Evolutionary conservation across 768 basidiomycete species (phyloP).

Genomic region (Panellus pusillus): DNA sequence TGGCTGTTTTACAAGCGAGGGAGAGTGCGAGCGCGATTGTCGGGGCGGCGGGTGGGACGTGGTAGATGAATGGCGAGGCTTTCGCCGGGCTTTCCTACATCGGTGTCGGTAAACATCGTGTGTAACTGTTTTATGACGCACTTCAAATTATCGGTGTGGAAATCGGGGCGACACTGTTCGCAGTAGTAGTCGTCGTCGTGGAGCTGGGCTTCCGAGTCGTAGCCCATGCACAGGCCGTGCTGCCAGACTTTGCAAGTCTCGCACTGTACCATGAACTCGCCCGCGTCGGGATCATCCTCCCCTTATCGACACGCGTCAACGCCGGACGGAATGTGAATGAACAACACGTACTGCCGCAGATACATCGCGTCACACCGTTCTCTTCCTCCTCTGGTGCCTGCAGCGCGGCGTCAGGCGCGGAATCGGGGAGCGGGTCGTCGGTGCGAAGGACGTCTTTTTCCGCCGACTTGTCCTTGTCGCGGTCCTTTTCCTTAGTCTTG

Average conservation of each 20-base stretch:
- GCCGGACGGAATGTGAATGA: constrained; percentile 24
- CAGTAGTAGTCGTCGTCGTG: constrained; percentile 88
- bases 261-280: constrained; percentile 97
- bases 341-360: constrained; percentile 71
- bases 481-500: constrained; percentile 61
- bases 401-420: constrained; percentile 32
- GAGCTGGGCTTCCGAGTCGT: constrained; percentile 72
- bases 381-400: constrained; percentile 59
- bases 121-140: constrained; percentile 36
- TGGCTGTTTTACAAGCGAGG: constrained; percentile 56
- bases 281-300: constrained; percentile 79
- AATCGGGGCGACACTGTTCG: constrained; percentile 87
- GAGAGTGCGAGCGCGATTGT: constrained; percentile 76
- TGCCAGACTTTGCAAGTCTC: constrained; percentile 98
- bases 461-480: constrained; percentile 58
- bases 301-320: constrained; percentile 30
- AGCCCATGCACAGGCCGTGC: constrained; percentile 95
- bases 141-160: constrained; percentile 82
- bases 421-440: constrained; percentile 25
- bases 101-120: too few relatives aligned
- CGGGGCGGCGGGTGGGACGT: constrained; percentile 61
- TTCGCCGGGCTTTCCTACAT: constrained; percentile 61
- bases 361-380: constrained; percentile 73
- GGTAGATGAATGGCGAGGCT: constrained; percentile 62
- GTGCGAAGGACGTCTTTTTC: constrained; percentile 28